Base-by-base conservation (phyloP, 495 filamentous ascomycete species). In the Annulohypoxylon nitens region DNA sequence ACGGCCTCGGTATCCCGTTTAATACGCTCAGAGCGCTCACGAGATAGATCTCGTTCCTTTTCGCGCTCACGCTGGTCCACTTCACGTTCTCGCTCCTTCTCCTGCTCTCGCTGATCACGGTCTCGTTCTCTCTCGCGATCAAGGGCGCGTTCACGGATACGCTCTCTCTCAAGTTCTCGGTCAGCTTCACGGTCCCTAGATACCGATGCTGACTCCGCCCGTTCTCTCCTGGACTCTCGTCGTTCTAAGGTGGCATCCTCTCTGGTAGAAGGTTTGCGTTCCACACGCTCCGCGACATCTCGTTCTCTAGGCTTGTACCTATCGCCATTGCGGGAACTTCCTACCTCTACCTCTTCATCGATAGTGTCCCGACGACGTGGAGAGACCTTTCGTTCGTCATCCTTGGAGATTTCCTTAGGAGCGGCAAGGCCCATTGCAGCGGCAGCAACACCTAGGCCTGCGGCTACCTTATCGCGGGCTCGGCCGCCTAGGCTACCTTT, bases 181-280 rank as follows among this genome's bases (percentile, higher is more conserved):
- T 83, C 83, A 45, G 71, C 70, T 7, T 81, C 81, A 45, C 79
- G 78, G 26, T 82, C 83, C 57, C 68, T 78, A 11, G 77, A 64
- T 16, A 61, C 45, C 37, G 72, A 50, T 61, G 74, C n/a, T 61
- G 73, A 61, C 55, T 72, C 66, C 14, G 58, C 50, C 14, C 65
- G 73, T 41, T 74, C 72, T 69, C 61, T 59, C 8, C 79, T 73
- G 16, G 76, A 12, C n/a, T 84, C 80, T 54, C 78, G 61, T 51
- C 71, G 65, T 11, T 76, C 76, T 10, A 63, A 45, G 11, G 75
- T 47, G 7, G 20, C 64, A 3, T 78, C 78, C 6, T 76, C 78
- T 37, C 53, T 78, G 14, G 67, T 55, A 45, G 73, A 71, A 25
- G 73, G 50, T 43, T 61, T 69, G 10, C 64, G 63, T 14, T 77